Base-by-base conservation (phyloP, 345 rosid genomes). In the Reutealis trisperma region DNA sequence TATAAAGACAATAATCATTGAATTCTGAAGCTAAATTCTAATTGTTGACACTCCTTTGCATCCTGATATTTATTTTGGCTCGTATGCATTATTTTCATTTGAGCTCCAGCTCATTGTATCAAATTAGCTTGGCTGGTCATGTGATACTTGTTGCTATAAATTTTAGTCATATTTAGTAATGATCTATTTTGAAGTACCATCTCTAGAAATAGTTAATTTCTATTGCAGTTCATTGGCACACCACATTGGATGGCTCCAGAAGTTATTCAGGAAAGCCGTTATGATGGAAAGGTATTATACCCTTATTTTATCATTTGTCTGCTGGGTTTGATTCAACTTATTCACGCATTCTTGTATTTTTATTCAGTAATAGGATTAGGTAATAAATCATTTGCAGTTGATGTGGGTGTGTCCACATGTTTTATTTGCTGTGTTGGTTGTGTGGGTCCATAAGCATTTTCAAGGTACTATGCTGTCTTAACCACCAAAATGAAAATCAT, bases 231-330 rank as follows among this genome's bases (percentile, higher is more conserved):
- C 84, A 96, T 96, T 71, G 99, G 99, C 74, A 96, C 99, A 78
- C 99, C 99, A 30, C 99, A 96, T 87, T 96, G 99, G 99, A 96
- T 96, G 99, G 97, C 99, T 77, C 98, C 99, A 19, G 99, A 96
- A 87, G 99, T 96, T 83, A 96, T 96, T 84, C 99, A 96, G 84
- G 98, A 93, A 91, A 96, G 92, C 77, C 94, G 98, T 55, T 96
- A 96, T 84, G 99, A 96, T 87, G 99, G 98, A 80, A 96, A 96
- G 99, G 99, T 95, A 85, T 60, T 11, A 57, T 73, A 49, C 78
- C 73, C 77, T 37, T 4, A 37, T 34, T 30, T 63, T 34, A 37
- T 6, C 41, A 37, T 37, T 37, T 70, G 3, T 22, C 52, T 78
- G 59, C 49, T 34, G 60, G 70, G 41, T 76, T 64, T 67, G 77